Base-by-base conservation (phyloP, 257 asterid genomes). In the Paulownia fortunei region DNA sequence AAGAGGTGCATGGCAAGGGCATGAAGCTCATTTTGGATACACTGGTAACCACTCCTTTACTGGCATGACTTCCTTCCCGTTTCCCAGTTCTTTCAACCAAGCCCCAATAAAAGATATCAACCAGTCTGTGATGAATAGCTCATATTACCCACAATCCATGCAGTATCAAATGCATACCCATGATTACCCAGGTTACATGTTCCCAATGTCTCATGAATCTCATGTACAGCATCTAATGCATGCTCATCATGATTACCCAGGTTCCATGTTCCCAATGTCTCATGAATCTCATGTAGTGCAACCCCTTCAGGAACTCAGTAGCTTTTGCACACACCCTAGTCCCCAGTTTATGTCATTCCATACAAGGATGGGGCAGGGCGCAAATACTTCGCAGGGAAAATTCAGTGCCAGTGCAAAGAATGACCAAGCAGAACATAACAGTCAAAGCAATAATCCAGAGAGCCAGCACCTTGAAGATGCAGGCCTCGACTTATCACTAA, bases 401-500 rank as follows among this genome's bases (percentile, higher is more conserved):
- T 55, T 51, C 49, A 46, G 4, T 12, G 63, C 58, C 4, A 9
- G 34, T 34, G 81, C 30, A 62, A 18, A 18, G 27, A 72, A 71
- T 34, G 75, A 58, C 19, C 23, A 72, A 15, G 64, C 41, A n/a
- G 67, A 56, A 66, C 44, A 12, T 52, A 8, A 69, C 51, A 26
- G 59, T 15, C 32, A 41, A 56, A 51, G 8, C 75, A 63, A 24
- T 8, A 34, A 71, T 51, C 13, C 34, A 19, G 65, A 32, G 82
- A 58, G 47, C 19, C 73, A 77, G 62, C 49, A 46, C 27, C 46
- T 47, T 34, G 82, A 59, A 73, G 74, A 82, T 55, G 37, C 12
- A 1, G 69, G 52, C 21, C 76, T 73, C 23, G 82, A 82, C 70
- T 60, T 82, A 42, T 47, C 80, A 8, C 77, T 78, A 16, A 82